A percentile compares a stretch with the other conserved stretches of the same genome.
Conservation (phyloP, 2,329 filamentous ascomycete genomes). For the Xylariaceae sp. region DNA sequence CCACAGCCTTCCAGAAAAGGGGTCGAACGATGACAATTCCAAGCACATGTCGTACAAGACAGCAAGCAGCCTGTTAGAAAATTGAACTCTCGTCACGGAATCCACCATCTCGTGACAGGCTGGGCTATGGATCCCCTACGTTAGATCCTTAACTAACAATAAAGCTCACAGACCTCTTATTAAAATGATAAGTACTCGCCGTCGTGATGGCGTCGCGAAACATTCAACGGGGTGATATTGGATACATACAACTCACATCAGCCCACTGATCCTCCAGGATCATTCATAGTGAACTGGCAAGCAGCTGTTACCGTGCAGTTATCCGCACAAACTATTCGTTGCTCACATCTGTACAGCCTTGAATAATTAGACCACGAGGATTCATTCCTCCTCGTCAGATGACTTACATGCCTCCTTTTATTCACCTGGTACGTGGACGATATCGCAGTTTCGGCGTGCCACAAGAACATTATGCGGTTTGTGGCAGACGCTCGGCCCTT, state of each 20-base stretch:
- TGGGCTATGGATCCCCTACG: not conserved
- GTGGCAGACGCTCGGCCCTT: slow-evolving; percentile 14
- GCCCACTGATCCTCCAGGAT: slow-evolving; percentile 13
- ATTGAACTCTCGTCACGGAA: not conserved
- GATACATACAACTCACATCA: slow-evolving; percentile 5
- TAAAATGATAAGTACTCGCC: too few species aligned
- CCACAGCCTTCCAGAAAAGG: not conserved
- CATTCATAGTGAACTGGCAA: not conserved
- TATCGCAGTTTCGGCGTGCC: not conserved
- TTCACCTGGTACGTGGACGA: not conserved
- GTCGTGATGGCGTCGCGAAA: too few species aligned
- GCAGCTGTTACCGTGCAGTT: not conserved
- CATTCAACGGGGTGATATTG: not conserved
- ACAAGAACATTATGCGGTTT: slow-evolving; percentile 12
- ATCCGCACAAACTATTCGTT: not conserved
- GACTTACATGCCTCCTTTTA: not conserved
- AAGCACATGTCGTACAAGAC: slow-evolving; percentile 6
- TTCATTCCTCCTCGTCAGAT: not conserved
- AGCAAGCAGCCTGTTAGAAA: not conserved
- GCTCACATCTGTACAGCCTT: not conserved
- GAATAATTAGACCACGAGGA: not conserved
- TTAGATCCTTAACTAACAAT: not conserved
- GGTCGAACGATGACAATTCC: slow-evolving; percentile 3
- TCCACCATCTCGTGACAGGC: too few species aligned
- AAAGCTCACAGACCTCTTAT: not conserved